Evolutionary conservation across 768 basidiomycete species (phyloP).

Genomic region (Lyophyllum decastes): DNA sequence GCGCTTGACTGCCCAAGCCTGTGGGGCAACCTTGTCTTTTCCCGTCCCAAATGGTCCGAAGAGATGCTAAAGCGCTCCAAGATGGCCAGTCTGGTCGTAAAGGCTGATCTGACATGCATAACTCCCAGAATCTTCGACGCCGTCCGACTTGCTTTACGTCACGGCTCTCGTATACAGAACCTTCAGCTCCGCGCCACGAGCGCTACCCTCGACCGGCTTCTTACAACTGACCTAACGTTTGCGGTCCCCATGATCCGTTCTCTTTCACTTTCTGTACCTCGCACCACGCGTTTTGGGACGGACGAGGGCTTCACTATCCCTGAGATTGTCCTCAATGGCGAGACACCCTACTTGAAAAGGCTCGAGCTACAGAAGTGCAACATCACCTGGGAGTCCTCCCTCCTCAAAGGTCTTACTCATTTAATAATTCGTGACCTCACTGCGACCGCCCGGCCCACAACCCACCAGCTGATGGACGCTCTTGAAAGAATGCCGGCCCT

Average conservation of each 20-base stretch:
- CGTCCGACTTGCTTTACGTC: conserved; percentile 30
- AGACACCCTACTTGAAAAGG: conserved; percentile 33
- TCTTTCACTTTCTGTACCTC: conserved; percentile 24
- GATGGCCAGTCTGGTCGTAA: conserved; percentile 34
- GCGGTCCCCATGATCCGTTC: conserved; percentile 34
- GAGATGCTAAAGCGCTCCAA: conserved; percentile 49
- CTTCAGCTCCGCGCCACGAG: conserved; percentile 29
- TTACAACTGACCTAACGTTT: conserved; percentile 20
- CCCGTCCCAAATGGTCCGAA: conserved; percentile 34
- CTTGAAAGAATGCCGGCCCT: conserved; percentile 36
- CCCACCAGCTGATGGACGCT: conserved; percentile 29
- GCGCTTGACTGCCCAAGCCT: conserved; percentile 40
- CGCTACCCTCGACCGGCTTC: conserved; percentile 25
- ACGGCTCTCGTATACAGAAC: conserved; percentile 33
- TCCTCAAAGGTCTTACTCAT: conserved; percentile 36
- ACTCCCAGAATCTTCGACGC: conserved; percentile 27
- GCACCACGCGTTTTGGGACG: conserved; percentile 19
- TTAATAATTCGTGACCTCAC: conserved; percentile 34
- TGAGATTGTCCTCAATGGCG: conserved; percentile 27
- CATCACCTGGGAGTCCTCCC: conserved; percentile 35
- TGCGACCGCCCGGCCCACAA: conserved; percentile 26
- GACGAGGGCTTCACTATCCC: conserved; percentile 25
- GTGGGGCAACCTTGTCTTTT: conserved; percentile 40
- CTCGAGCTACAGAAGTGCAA: conserved; percentile 36
- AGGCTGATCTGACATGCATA: conserved; percentile 23